Base-by-base conservation (phyloP, 352 stramenopile species). In the Phytophthora hibernalis region DNA sequence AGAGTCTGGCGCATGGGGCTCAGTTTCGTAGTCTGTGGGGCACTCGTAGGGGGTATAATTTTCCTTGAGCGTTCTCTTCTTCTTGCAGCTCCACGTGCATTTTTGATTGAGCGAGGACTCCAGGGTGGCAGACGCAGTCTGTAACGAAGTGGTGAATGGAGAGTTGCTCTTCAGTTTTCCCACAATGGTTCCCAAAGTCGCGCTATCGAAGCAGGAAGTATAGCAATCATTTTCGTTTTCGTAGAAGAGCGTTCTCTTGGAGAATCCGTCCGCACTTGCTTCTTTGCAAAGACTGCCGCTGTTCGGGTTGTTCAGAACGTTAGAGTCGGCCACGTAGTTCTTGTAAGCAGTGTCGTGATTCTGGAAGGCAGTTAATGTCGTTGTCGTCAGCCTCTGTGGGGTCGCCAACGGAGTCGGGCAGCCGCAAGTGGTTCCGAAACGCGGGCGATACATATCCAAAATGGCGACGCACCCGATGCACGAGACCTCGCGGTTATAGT, bases 391-490 rank as follows among this genome's bases (percentile, higher is more conserved):
- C 21, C 31, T 63, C 31, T 54, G 42, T 11, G 55, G 20, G 13
- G 7, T 49, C n/a, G 8, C 38, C 18, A 26, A 12, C 12, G 26
- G 5, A 20, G n/a, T 13, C 2, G 55, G 55, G 22, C 55, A 63
- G 16, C 26, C 47, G 3, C 6, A 20, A 6, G 24, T 16, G 1
- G 20, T 45, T 28, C 42, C 26, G 31, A 38, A 69, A 5, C 44
- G 26, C 20, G 61, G 61, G 0, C 61, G 73, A 31, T 43, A 70
- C 45, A 44, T 37, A 49, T 81, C 73, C 1, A 68, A 21, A 37
- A 78, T 37, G 0, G 67, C 60, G 9, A 81, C 37, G 18, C 73
- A 81, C 1, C 65, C 69, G 5, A 26, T 22, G 21, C 69, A 81
- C 16, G 43, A 28, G 5, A 44, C 51, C 20, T 65, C 16, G 2